Conservation (phyloP, 106 monocot genomes). For the Ottelia alismoides region DNA sequence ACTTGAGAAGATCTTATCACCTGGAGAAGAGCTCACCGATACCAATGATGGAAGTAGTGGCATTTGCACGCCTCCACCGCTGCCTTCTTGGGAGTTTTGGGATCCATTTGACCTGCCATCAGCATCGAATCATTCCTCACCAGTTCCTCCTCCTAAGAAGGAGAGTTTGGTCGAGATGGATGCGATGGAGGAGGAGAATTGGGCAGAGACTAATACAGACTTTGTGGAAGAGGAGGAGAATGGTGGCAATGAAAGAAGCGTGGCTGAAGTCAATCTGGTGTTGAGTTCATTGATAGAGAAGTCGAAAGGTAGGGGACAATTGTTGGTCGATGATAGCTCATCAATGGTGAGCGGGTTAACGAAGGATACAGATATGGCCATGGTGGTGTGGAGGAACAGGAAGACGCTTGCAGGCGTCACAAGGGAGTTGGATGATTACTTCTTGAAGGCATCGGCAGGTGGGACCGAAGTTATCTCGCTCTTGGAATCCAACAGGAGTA, state of each 20-base stretch:
- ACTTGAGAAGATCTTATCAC: neutral
- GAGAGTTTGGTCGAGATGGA: conserved; percentile 3
- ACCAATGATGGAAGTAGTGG: conserved; percentile 9
- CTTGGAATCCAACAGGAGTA: conserved; percentile 33
- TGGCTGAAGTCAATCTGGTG: no score
- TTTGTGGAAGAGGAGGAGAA: no score
- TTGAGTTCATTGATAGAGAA: conserved; percentile 8
- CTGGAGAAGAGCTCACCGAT: neutral
- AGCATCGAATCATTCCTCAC: conserved; percentile 20
- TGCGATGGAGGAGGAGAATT: conserved; percentile 15
- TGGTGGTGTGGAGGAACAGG: conserved; percentile 47
- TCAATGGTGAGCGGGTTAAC: conserved; percentile 38
- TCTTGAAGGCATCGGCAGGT: conserved; percentile 81
- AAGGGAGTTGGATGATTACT: conserved; percentile 84
- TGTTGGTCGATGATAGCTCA: conserved; percentile 36
- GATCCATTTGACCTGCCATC: conserved; percentile 35
- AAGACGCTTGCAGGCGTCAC: conserved; percentile 51
- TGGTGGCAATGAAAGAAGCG: no score
- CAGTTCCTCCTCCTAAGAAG: conserved; percentile 9
- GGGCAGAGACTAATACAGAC: conserved; percentile 14
- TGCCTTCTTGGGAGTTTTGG: conserved; percentile 33
- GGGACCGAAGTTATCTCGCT: conserved; percentile 48
- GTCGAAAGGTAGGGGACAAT: conserved; percentile 3
- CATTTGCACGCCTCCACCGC: conserved; percentile 13
- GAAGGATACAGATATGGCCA: conserved; percentile 42